Evolutionary conservation across 1,139 yeast species (phyloP).

Genomic region (Candida freyschussii): DNA sequence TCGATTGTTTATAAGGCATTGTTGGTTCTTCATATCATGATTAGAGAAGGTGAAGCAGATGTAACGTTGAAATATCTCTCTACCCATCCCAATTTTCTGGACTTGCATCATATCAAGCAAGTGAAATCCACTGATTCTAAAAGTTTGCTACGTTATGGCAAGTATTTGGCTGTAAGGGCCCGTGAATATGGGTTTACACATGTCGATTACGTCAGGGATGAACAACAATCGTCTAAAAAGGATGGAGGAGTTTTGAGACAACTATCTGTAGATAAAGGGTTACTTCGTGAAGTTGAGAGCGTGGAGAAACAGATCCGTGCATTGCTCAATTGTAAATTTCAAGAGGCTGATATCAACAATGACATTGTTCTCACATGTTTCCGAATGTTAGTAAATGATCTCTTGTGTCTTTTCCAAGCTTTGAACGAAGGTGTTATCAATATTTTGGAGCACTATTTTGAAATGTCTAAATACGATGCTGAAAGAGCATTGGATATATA

Average conservation of each 20-base stretch:
- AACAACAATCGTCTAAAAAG: slow-evolving; percentile 38
- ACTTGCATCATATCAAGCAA: slow-evolving; percentile 33
- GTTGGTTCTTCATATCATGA: slow-evolving; percentile 83
- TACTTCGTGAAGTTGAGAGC: slow-evolving; percentile 78
- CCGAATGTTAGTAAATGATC: slow-evolving; percentile 79
- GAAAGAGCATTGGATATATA: slow-evolving; percentile 80
- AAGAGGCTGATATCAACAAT: slow-evolving; percentile 64
- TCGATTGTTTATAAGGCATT: slow-evolving; percentile 82
- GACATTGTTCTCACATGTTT: slow-evolving; percentile 82
- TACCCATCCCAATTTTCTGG: slow-evolving; percentile 56
- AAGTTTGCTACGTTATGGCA: slow-evolving; percentile 62
- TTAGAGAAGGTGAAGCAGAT: slow-evolving; percentile 81
- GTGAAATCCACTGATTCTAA: slow-evolving; percentile 50
- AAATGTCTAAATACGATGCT: slow-evolving; percentile 82
- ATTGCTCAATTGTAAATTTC: slow-evolving; percentile 68
- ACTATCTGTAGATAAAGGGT: slow-evolving; percentile 71
- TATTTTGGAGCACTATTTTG: slow-evolving; percentile 88
- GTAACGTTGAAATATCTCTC: slow-evolving; percentile 64
- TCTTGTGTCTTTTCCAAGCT: slow-evolving; percentile 78
- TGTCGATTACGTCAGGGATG: slow-evolving; percentile 77
- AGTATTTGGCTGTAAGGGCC: slow-evolving; percentile 65
- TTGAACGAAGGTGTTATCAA: slow-evolving; percentile 94
- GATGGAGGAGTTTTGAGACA: slow-evolving; percentile 62
- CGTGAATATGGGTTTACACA: slow-evolving; percentile 61
- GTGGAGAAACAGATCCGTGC: slow-evolving; percentile 79